A percentile compares a stretch with the other conserved stretches of the same genome.
phyloP scores from a whole-genome alignment of 2,329 filamentous ascomycete species.

The Didymella pomorum region DNA sequence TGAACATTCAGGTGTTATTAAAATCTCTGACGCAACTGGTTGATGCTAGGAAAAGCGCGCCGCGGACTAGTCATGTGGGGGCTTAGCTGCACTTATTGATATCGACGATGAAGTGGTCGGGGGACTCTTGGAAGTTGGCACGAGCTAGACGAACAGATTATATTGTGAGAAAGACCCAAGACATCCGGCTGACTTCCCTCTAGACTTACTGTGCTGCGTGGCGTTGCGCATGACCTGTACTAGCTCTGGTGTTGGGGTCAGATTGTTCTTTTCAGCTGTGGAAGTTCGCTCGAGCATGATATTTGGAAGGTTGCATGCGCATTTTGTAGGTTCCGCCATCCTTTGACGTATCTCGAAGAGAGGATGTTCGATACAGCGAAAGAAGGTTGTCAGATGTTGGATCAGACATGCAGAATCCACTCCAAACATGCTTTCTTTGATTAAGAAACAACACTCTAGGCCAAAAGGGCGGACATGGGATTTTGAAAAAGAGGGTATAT shows the following conservation, averaged over 20 bases:
- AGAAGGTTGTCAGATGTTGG: too few relatives aligned
- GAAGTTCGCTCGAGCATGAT: too few relatives aligned
- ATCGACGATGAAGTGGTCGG: conserved; percentile 7
- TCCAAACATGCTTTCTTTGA: too few relatives aligned
- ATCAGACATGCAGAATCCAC: too few relatives aligned
- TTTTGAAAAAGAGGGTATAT: too few relatives aligned
- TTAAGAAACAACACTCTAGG: too few relatives aligned
- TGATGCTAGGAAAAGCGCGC: not conserved
- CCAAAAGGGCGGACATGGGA: too few relatives aligned
- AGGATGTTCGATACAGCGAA: too few relatives aligned
- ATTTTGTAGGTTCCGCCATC: too few relatives aligned
- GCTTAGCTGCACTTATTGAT: conserved; percentile 1
- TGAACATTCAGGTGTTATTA: conserved; percentile 1
- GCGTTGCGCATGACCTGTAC: not conserved
- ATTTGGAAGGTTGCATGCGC: too few relatives aligned
- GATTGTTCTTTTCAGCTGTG: too few relatives aligned
- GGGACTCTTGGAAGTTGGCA: conserved; percentile 3
- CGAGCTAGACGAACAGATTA: not conserved
- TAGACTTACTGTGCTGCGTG: not conserved
- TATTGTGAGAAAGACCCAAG: not conserved
- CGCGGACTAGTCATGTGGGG: conserved; percentile 11
- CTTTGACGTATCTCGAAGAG: too few relatives aligned
- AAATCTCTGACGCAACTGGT: conserved; percentile 21
- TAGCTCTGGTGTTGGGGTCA: not conserved
- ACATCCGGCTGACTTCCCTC: not conserved